Conservation (phyloP, 768 basidiomycete species). For the Phaffia tasmanica region DNA sequence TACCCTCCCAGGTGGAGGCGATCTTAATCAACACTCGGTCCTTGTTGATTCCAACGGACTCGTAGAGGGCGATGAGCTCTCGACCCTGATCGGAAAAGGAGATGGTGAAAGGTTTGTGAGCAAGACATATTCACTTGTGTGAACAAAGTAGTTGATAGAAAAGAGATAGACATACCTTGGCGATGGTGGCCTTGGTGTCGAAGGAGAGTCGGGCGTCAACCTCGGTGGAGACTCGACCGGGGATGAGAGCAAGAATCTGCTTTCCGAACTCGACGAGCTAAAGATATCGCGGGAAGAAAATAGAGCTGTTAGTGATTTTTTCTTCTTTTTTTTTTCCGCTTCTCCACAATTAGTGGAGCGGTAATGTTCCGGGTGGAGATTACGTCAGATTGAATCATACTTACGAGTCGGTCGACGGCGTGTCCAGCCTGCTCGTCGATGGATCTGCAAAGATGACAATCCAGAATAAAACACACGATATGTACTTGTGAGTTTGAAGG, state of each 20-base stretch:
- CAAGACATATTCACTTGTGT: neutral
- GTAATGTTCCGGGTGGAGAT: neutral
- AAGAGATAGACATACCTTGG: conserved; percentile 47
- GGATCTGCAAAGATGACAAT: conserved; percentile 35
- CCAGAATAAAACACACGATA: no score
- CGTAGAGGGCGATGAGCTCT: conserved; percentile 80
- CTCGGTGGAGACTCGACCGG: conserved; percentile 97
- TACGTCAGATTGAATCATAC: conserved; percentile 32
- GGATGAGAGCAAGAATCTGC: conserved; percentile 88
- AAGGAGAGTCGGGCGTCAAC: conserved; percentile 97
- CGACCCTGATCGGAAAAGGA: conserved; percentile 37
- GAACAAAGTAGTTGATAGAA: neutral
- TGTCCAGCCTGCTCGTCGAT: conserved; percentile 62
- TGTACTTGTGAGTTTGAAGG: no score
- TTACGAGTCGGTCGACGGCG: conserved; percentile 79
- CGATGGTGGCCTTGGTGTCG: conserved; percentile 83
- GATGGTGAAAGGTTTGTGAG: conserved; percentile 6
- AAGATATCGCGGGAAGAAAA: neutral
- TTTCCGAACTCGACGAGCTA: conserved; percentile 96
- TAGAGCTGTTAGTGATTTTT: neutral
- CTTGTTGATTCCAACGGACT: conserved; percentile 82
- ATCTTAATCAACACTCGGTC: conserved; percentile 98
- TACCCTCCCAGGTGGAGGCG: conserved; percentile 98
- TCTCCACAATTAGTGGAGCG: neutral
- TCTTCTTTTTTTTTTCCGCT: neutral